Base-by-base conservation (phyloP, 2,329 filamentous ascomycete genomes). In the Stemphylium beticola region DNA sequence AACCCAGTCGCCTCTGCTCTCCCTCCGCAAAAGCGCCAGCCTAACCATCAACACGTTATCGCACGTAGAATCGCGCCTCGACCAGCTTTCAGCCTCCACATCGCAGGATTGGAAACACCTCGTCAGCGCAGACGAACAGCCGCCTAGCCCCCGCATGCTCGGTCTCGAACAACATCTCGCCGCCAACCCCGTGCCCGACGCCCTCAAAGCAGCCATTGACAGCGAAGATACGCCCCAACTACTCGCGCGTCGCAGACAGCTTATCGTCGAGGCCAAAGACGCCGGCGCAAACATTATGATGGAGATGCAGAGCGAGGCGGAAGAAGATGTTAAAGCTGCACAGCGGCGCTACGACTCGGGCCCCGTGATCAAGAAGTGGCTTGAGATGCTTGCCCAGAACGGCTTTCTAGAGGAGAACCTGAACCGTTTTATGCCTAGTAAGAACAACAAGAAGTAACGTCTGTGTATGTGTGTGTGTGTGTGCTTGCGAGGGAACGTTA, bases 331-430 rank as follows among this genome's bases (percentile, higher is more conserved):
- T 40, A 81, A 82, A 41, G 83, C 86, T 3, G 75, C 77, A 18
- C 81, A 81, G 24, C 78, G 86, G 2, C 82, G 83, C 65, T 82
- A 85, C 66, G 90, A 96, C 67, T 90, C 90, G 67, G 87, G 85
- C 0, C 85, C 86, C 0, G 84, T 86, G 0, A 81, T 93, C 18
- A 85, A 90, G 63, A 79, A 76, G 33, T 93, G 90, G 87, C 74
- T 93, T 39, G 82, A 83, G 60, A 84, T 83, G 57, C 80, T 96
- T 53, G 88, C 88, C 1, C 85, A 87, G 55, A 87, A 88, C 64
- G 86, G 85, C 1, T 76, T 85, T 2, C 72, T 95, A 51, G 70
- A 70, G 44, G 48, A 61, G 45, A 65, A 73, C 48, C 46, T 73
- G 1, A 54, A 64, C 14, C 43, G 59, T 18, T 70, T 68, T 48